Evolutionary conservation across 1,284 basidiomycete species (phyloP), one percentile per base, ranked within the genome.

Genomic region (Limonomyces culmigenus): DNA sequence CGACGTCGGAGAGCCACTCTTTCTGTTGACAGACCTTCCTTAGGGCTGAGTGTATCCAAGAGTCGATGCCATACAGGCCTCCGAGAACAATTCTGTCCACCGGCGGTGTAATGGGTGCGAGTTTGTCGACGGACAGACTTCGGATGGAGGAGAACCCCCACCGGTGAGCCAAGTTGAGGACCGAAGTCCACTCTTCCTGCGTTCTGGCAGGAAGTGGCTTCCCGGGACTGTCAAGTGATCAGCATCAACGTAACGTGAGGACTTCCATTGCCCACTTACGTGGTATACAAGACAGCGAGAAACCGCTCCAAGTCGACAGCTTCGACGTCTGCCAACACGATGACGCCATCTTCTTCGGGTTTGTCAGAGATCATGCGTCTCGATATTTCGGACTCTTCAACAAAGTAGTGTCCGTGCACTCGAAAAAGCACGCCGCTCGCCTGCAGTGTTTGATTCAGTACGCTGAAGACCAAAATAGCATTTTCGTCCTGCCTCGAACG

Each of bases 251-350:
- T 12, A 31, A 27, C 16, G 15, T 8, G 25, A 15, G 16, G 12
- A 13, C 29, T n/a, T 18, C 11, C 3, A 15, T 11, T 4, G 11
- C 6, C 20, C 18, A 31, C 35, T n/a, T 25, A 36, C 35, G 13
- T 15, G n/a, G 36, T 29, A 32, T 37, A 37, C 12, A 37, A 20
- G 19, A 37, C 30, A n/a, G 15, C 36, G n/a, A 37, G 29, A 21
- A 37, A 37, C 5, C 36, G 29, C 21, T 37, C 36, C 12, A 37
- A 37, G 29, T 37, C 36, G 8, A 73, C 69, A 63, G 76, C 39
- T 81, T 84, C 19, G 72, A 88, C 49, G 16, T 8, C 30, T 17
- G 8, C 8, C 30, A 32, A 17, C 10, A 11, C 30, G 30, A 32
- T 32, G 10, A 15, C 30, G 30, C 30, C 10, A 8, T 11, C 10